These are phyloP conservation scores for Botrytis paeoniae DNA, from an alignment of 2,329 filamentous ascomycete species.

Conservation along the genomic window DNA sequence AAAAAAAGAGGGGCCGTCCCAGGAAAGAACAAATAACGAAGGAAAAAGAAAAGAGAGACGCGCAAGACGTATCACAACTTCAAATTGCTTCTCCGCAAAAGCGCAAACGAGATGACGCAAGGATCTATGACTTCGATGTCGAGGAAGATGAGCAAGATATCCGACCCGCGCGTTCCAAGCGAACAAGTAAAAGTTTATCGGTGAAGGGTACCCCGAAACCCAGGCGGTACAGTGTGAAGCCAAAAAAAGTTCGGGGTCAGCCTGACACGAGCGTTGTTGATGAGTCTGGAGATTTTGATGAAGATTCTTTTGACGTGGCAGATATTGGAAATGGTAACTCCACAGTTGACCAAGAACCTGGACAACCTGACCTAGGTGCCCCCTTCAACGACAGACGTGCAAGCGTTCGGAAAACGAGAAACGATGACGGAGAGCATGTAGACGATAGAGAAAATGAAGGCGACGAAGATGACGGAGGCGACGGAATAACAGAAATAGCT, in stretches of 20 bases:
- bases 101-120: neutral
- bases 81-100: neutral
- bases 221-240: neutral
- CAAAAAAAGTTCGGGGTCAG: conserved; percentile 17
- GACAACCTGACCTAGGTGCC: neutral
- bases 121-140: neutral
- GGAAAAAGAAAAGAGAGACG: neutral
- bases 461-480: neutral
- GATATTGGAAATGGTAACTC: neutral
- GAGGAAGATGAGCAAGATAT: neutral
- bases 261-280: conserved; percentile 6
- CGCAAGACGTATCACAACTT: neutral
- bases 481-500: neutral
- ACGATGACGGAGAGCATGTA: neutral
- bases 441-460: neutral
- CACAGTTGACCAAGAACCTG: neutral
- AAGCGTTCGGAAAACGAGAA: neutral
- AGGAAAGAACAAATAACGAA: neutral
- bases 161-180: neutral
- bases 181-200: neutral
- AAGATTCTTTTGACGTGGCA: neutral
- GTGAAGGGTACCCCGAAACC: neutral
- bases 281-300: neutral
- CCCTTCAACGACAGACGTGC: neutral
- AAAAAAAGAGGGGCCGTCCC: neutral